Base-by-base conservation (phyloP, 441 rosid genomes). In the Cnidoscolus chayamansa region DNA sequence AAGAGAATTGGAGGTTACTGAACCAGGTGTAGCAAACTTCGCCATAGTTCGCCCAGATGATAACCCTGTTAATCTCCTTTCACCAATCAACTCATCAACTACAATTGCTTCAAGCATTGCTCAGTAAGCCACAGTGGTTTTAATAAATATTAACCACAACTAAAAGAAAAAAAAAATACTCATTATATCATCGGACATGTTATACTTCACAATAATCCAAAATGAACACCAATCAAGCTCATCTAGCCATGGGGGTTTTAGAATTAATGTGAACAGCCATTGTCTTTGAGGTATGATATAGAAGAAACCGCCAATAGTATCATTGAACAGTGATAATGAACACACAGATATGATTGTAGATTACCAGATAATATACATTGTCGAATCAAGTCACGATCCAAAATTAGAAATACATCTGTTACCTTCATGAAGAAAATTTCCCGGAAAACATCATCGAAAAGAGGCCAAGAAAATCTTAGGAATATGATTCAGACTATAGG, bases 11-110 rank as follows among this genome's bases (percentile, higher is more conserved):
- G 85, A 74, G 65, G 80, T 76, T 56, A 86, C 68, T 40, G 84
- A 65, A 78, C 86, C 81, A 62, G 88, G 84, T 10, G 87, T 82
- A 77, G 89, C 89, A 43, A 91, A 94, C 72, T 85, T 91, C 63
- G 89, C 90, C 97, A 66, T 57, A 58, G 67, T 56, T 49, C 13
- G 65, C 13, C 51, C n/a, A 49, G 30, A 40, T 61, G 62, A 13
- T 47, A 31, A 49, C 0, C 15, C 49, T 53, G 11, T 7, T 65
- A 32, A 54, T 58, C 80, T 59, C 61, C 65, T 25, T 81, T 53
- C 25, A 63, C 67, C 72, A 54, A 66, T 73, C 25, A 25, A 25
- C 25, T 74, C 37, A 58, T 68, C 74, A 72, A 68, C 72, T 69
- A 57, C 7, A 67, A 40, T 20, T 31, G 31, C 13, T 35, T 48